Base-by-base conservation (phyloP, 1,284 basidiomycete species). In the Marasmius oreades region DNA sequence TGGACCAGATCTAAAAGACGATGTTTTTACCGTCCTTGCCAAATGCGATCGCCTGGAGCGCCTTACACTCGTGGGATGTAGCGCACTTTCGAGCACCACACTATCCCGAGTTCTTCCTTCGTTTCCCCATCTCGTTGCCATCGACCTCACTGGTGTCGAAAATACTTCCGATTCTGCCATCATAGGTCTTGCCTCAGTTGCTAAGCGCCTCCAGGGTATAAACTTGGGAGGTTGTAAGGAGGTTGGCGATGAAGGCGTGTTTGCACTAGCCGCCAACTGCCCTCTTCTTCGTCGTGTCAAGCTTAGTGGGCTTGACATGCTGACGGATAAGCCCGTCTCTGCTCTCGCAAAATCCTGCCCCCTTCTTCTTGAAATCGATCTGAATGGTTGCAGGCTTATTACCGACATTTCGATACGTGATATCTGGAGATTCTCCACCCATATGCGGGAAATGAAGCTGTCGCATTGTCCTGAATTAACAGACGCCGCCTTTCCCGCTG, bases 401-500 rank as follows among this genome's bases (percentile, higher is more conserved):
- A 89, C 92, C 11, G 88, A 98, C 67, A 69, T 77, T 20, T 81
- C 92, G 37, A 79, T 95, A 51, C 86, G 93, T 53, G 86, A 93
- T 62, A 81, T 99, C 20, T 97, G 96, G 90, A 77, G 81, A 16
- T 76, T 90, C 64, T 87, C 87, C 1, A 76, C 76, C 18, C 84
- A 93, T 65, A 89, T 99, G 77, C 89, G 97, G 48, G 97, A 99
- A 72, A 84, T 99, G 70, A 84, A 90, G 42, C 79, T 99, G 42
- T 89, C 90, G 7, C 85, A 90, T 54, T 95, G 95, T 70, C 71
- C 76, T 5, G 80, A 85, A 52, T 77, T 99, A 60, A 93, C 91
- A 7, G 92, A 95, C 66, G 76, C 83, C 12, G 95, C 88, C 0
- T 97, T 99, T 74, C 97, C 97, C 3, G 80, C 86, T 46, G 80